These are phyloP conservation scores for Xanthoceras sorbifolium DNA, from an alignment of 345 rosid species.

Conservation along the genomic window DNA sequence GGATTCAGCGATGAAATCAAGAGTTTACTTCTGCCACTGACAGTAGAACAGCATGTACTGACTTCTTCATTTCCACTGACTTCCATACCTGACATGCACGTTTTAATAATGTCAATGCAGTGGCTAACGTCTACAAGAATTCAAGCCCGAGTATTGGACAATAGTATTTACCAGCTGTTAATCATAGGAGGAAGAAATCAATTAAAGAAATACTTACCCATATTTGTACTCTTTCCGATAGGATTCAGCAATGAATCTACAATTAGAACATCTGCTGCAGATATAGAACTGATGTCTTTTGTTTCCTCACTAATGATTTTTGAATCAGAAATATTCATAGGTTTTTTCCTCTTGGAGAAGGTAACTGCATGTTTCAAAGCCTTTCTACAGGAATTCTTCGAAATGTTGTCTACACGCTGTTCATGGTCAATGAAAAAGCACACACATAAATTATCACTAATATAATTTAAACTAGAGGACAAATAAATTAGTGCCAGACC, in stretches of 20 bases:
- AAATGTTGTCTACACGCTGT: slow-evolving; percentile 40
- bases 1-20: slow-evolving; percentile 22
- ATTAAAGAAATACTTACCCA: not conserved
- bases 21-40: slow-evolving; percentile 17
- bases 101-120: slow-evolving; percentile 17
- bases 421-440: slow-evolving; percentile 16
- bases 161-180: slow-evolving; percentile 18
- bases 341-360: slow-evolving; percentile 25
- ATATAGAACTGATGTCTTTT: slow-evolving; percentile 42
- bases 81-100: slow-evolving; percentile 8
- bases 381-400: slow-evolving; percentile 16
- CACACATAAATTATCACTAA: not conserved
- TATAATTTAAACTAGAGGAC: not conserved
- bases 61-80: slow-evolving; percentile 15
- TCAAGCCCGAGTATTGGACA: slow-evolving; percentile 13
- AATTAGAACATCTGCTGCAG: slow-evolving; percentile 32
- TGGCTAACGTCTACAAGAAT: slow-evolving; percentile 10
- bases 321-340: slow-evolving; percentile 22
- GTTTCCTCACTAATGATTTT: slow-evolving; percentile 28
- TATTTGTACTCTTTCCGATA: slow-evolving; percentile 22
- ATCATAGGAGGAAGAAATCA: slow-evolving; percentile 10
- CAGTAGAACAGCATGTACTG: slow-evolving; percentile 11
- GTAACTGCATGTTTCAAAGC: slow-evolving; percentile 13
- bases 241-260: slow-evolving; percentile 32
- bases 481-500: not conserved